phyloP scores from a whole-genome alignment of 2,329 filamentous ascomycete genomes.

The Botrytis tulipae region DNA sequence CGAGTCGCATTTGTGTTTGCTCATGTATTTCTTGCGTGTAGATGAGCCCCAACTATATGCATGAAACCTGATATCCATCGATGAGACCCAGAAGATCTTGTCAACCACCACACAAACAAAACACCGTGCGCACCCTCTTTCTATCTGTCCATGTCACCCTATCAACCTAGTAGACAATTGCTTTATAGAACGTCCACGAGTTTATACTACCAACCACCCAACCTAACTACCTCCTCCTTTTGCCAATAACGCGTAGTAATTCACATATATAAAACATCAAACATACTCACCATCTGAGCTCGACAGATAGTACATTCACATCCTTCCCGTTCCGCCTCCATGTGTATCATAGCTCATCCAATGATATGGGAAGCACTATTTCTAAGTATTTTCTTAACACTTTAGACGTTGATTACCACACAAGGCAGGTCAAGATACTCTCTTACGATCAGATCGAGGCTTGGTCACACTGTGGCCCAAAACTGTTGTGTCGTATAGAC shows the following conservation, averaged over 20 bases:
- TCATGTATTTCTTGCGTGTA: not conserved
- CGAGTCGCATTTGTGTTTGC: not conserved
- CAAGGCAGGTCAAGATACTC: not conserved
- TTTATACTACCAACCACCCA: not conserved
- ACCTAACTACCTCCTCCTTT: not conserved
- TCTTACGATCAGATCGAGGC: not conserved
- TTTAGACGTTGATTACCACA: not conserved
- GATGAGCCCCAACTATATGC: not conserved
- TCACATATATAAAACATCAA: constrained; percentile 1
- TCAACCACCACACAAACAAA: constrained; percentile 2
- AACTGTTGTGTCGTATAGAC: not conserved
- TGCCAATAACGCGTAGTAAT: not conserved
- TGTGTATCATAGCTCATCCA: not conserved
- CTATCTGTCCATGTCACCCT: not conserved
- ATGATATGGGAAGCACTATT: not conserved
- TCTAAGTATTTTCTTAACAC: not conserved
- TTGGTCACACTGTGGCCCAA: not conserved
- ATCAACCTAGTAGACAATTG: not conserved
- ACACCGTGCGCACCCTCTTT: not conserved
- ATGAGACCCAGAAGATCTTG: constrained; percentile 12
- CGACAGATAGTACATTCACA: not conserved
- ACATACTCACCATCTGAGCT: not conserved
- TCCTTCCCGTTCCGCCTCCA: not conserved
- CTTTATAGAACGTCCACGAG: not conserved
- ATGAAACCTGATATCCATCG: constrained; percentile 10